A percentile compares a stretch with the other conserved stretches of the same genome.
phyloP scores from a whole-genome alignment of 2,329 filamentous ascomycete species.

The Calonectria naviculata region DNA sequence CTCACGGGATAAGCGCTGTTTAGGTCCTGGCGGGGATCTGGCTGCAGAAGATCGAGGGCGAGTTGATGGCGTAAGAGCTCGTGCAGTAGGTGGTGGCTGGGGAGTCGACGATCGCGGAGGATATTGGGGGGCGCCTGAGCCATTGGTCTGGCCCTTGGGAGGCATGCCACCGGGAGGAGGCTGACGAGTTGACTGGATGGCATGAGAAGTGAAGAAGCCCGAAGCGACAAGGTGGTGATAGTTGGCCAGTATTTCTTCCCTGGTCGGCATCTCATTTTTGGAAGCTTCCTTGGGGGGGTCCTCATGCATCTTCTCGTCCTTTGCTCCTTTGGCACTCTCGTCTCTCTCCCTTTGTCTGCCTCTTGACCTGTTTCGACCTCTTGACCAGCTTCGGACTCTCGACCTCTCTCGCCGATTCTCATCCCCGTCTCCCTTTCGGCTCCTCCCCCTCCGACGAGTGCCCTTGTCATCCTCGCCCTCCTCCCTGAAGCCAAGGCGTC shows the following conservation, averaged over 20 bases:
- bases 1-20: conserved; percentile 17
- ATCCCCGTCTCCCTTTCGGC: conserved; percentile 30
- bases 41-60: conserved; percentile 25
- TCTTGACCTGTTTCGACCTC: conserved; percentile 11
- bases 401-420: conserved; percentile 21
- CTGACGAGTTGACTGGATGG: conserved; percentile 67
- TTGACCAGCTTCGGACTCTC: conserved; percentile 4
- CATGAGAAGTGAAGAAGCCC: conserved; percentile 69
- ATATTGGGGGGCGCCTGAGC: conserved; percentile 1
- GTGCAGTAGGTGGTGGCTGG: conserved; percentile 19
- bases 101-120: conserved; percentile 29
- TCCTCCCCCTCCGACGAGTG: conserved; percentile 36
- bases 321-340: conserved; percentile 24
- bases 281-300: conserved; percentile 17
- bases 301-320: conserved; percentile 17
- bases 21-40: conserved; percentile 24
- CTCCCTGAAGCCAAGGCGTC: conserved; percentile 43
- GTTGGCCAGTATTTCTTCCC: conserved; percentile 65
- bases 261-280: conserved; percentile 43
- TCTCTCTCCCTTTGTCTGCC: conserved; percentile 30
- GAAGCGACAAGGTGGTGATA: conserved; percentile 67
- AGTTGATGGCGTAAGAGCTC: conserved; percentile 22
- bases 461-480: conserved; percentile 38
- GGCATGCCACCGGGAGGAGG: conserved; percentile 40
- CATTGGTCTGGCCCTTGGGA: conserved; percentile 10